These are phyloP conservation scores for Rhinocladiella mackenziei DNA, from an alignment of 2,329 filamentous ascomycete species.

Conservation along the genomic window DNA sequence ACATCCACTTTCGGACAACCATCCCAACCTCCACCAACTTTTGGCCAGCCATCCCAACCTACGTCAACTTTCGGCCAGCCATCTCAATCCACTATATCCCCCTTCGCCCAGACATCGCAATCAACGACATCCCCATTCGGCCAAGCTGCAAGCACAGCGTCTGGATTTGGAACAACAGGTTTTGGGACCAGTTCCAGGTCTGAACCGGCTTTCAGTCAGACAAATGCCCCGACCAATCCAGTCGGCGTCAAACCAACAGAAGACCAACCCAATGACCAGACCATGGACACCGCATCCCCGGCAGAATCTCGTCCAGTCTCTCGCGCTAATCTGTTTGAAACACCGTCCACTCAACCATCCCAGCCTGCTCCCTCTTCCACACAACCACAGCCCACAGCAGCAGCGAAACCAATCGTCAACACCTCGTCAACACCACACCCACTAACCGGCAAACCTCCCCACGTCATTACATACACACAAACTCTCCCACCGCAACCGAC, in stretches of 20 bases:
- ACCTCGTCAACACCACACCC: conserved; percentile 23
- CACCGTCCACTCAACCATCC: conserved; percentile 30
- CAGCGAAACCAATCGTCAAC: conserved; percentile 16
- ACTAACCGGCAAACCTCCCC: conserved; percentile 20
- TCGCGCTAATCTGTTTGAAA: conserved; percentile 26
- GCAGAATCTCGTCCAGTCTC: conserved; percentile 36
- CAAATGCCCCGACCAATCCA: conserved; percentile 41
- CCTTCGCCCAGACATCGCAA: conserved; percentile 19
- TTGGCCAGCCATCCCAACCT: conserved; percentile 19
- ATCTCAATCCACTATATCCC: conserved; percentile 35
- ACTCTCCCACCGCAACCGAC: conserved; percentile 37
- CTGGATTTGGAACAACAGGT: conserved; percentile 34
- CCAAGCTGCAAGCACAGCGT: conserved; percentile 13
- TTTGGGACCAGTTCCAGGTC: conserved; percentile 36
- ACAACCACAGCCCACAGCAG: conserved; percentile 1
- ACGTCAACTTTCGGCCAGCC: conserved; percentile 30
- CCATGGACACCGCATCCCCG: conserved; percentile 28
- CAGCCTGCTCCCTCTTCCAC: conserved; percentile 10
- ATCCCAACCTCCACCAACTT: conserved; percentile 11
- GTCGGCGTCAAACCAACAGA: conserved; percentile 35
- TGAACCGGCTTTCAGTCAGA: conserved; percentile 34
- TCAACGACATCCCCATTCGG: conserved; percentile 25
- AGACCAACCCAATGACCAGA: conserved; percentile 16
- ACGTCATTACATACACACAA: conserved; percentile 25
- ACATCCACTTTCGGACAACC: conserved; percentile 25